Evolutionary conservation across 352 stramenopile species (phyloP), one percentile per base, ranked within the genome.

Genomic region (Pythium monospermum): DNA sequence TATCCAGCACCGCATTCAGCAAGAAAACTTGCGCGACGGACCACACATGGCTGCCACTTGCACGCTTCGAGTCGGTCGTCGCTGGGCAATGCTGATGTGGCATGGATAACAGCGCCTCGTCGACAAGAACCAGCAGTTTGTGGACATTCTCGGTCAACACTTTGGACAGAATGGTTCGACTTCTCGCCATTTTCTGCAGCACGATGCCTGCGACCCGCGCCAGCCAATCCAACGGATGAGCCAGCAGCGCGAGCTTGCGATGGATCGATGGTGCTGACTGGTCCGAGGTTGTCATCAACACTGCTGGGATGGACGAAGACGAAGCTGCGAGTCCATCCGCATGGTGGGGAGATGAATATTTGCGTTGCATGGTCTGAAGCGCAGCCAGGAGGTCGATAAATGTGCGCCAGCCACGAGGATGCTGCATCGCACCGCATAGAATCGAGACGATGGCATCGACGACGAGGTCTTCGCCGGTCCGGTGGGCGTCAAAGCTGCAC

Each of bases 361-460:
- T 91, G 49, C 69, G 56, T 33, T 83, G 76, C 39, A 87, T 74
- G 1, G 65, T 58, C 44, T 82, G 79, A 15, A 92, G 49, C 2
- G 69, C 76, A 15, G 80, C 27, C 22, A 94, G 69, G 12, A 92
- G 57, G 36, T 92, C 70, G 5, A 71, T 70, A 25, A 94, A 79
- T 6, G 76, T 82, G 26, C 68, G 49, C 71, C 76, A 91, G 0
- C 83, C 83, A 15, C 71, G 61, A 2, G 61, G 35, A 7, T 81
- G 81, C 31, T 69, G 68, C 81, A 94, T 91, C 6, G 82, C 72
- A 27, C 71, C 67, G 37, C 70, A 89, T 15, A 94, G 33, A 8
- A 94, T 46, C n/a, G 78, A 90, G 23, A 94, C 77, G 36, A 92
- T 85, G 6, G 75, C 87, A 48, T 94, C 83, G 3, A 93, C 55